Conservation (phyloP, 306 rosid genomes). For the Cucurbita maxima region DNA sequence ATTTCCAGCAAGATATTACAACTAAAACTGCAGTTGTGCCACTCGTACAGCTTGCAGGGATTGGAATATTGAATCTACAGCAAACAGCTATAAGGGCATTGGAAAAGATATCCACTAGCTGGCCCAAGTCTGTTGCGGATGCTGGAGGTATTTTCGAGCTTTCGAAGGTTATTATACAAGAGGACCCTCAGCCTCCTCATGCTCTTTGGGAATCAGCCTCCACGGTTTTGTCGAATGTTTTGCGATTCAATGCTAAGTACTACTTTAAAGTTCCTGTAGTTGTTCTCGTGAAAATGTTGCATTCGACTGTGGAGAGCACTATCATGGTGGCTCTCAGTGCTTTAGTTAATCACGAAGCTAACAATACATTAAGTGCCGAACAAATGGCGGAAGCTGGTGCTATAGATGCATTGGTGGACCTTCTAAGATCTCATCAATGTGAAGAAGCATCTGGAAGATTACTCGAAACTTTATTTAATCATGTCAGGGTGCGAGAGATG, state of each 20-base stretch:
- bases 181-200: conserved; percentile 90
- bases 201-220: conserved; percentile 94
- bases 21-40: conserved; percentile 91
- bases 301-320: conserved; percentile 68
- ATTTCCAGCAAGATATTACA: conserved; percentile 92
- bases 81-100: conserved; percentile 85
- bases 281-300: conserved; percentile 89
- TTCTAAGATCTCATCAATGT: conserved; percentile 87
- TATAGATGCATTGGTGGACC: conserved; percentile 65
- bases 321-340: conserved; percentile 63
- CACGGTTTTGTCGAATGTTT: conserved; percentile 75
- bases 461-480: conserved; percentile 81
- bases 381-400: conserved; percentile 92
- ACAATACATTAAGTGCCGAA: conserved; percentile 62
- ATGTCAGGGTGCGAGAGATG: conserved; percentile 79
- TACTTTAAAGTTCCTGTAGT: conserved; percentile 83
- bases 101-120: conserved; percentile 73
- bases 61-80: conserved; percentile 86
- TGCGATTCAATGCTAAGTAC: conserved; percentile 59
- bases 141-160: conserved; percentile 95
- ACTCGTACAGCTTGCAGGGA: conserved; percentile 95
- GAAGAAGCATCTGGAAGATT: conserved; percentile 81
- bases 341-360: conserved; percentile 59
- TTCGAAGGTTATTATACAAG: conserved; percentile 90
- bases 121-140: conserved; percentile 97